These are phyloP conservation scores for Colletotrichum graminicola DNA, from an alignment of 2,329 filamentous ascomycete genomes.

Conservation along the genomic window DNA sequence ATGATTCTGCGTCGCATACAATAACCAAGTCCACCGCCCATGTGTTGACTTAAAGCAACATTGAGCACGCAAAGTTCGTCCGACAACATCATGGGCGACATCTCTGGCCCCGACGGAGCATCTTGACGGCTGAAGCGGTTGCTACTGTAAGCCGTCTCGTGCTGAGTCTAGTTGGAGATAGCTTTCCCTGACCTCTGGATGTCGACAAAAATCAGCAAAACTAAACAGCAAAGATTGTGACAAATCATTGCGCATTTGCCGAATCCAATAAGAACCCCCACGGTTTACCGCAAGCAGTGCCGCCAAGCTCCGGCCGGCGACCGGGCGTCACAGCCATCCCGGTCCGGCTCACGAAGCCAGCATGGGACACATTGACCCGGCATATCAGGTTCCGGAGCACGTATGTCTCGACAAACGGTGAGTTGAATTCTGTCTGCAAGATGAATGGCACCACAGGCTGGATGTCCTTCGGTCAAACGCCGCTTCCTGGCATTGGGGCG, in stretches of 20 bases:
- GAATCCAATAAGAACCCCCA: not conserved
- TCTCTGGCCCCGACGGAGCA: no score
- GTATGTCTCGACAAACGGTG: not conserved
- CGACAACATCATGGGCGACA: not conserved
- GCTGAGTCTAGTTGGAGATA: not conserved
- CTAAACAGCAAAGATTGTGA: not conserved
- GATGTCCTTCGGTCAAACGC: not conserved
- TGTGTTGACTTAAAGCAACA: not conserved
- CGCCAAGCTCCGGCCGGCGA: not conserved
- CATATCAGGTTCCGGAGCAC: not conserved
- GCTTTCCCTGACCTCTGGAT: not conserved
- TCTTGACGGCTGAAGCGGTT: not conserved
- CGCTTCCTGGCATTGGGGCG: not conserved
- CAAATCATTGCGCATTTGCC: not conserved
- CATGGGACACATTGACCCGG: no score
- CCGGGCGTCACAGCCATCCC: not conserved
- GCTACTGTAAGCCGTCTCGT: no score
- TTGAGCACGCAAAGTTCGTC: not conserved
- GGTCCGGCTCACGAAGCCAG: not conserved
- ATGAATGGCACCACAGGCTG: slow-evolving; percentile 7
- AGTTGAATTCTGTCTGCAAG: not conserved
- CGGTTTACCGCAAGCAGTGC: not conserved
- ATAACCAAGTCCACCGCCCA: not conserved
- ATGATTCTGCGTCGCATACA: not conserved
- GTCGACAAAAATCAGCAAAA: not conserved